Evolutionary conservation across 805 yeast species (phyloP).

Genomic region (Komagataella mondaviorum): DNA sequence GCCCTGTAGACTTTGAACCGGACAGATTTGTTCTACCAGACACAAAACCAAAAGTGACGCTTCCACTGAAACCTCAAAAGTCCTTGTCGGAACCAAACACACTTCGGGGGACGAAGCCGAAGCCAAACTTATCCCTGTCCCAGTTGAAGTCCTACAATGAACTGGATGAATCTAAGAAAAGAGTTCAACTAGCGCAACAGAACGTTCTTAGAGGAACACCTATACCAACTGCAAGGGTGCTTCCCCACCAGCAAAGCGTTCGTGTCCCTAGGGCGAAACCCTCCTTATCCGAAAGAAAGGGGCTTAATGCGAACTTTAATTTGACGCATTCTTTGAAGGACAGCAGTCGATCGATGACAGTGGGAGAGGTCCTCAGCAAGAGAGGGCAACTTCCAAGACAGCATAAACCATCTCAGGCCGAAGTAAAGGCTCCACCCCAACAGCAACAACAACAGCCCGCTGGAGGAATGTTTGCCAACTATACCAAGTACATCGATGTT

Average conservation of each 20-base stretch:
- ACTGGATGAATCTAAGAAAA: neutral
- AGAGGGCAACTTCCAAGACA: constrained; percentile 10
- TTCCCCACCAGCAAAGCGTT: neutral
- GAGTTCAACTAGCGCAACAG: constrained; percentile 6
- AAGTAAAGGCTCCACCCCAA: constrained; percentile 11
- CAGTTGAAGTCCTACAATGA: neutral
- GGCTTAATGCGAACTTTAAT: constrained; percentile 32
- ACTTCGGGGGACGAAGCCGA: neutral
- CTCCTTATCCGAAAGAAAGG: constrained; percentile 38
- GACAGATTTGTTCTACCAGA: neutral
- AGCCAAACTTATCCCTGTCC: neutral
- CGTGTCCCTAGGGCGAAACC: constrained; percentile 2
- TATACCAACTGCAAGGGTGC: constrained; percentile 5
- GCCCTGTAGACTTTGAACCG: neutral
- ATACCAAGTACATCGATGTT: constrained; percentile 79
- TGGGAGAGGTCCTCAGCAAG: constrained; percentile 1
- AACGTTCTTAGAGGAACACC: constrained; percentile 17
- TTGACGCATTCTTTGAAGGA: constrained; percentile 2
- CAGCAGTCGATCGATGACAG: constrained; percentile 10
- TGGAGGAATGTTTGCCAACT: constrained; percentile 65
- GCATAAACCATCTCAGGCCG: constrained; percentile 7
- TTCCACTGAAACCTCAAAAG: neutral
- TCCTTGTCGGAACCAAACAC: constrained; percentile 1
- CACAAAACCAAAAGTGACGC: neutral
- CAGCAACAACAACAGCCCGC: constrained; percentile 20